phyloP scores from a whole-genome alignment of 805 yeast genomes.

The Torulaspora quercuum region DNA sequence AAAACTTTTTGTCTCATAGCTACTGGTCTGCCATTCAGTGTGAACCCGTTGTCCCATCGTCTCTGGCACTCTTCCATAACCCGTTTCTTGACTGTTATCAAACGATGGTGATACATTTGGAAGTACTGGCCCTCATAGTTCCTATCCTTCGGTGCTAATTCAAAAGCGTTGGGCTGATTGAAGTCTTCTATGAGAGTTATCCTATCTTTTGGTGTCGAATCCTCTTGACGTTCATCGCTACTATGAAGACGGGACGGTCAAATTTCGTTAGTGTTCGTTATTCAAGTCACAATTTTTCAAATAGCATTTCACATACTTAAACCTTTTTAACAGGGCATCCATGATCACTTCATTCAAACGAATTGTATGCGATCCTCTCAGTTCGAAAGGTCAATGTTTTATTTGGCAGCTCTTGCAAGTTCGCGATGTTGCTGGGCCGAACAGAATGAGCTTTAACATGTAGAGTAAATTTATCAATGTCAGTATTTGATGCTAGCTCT shows the following conservation, averaged over 20 bases:
- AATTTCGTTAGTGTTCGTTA: conserved; percentile 6
- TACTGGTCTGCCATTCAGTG: conserved; percentile 38
- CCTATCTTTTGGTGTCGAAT: conserved; percentile 17
- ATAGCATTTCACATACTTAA: conserved; percentile 14
- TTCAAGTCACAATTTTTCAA: too few species aligned
- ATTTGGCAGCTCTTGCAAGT: too few species aligned
- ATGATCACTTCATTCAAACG: conserved; percentile 7
- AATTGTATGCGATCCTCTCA: conserved; percentile 1
- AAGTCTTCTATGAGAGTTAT: conserved; percentile 17
- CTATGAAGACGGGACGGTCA: background rate
- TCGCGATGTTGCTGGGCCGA: too few species aligned
- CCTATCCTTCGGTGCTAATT: conserved; percentile 35
- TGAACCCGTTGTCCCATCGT: conserved; percentile 55
- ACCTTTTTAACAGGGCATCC: conserved; percentile 19
- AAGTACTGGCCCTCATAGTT: conserved; percentile 57
- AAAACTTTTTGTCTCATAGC: conserved; percentile 43
- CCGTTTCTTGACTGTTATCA: conserved; percentile 46
- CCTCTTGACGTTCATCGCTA: conserved; percentile 16
- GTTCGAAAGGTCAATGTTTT: too few species aligned
- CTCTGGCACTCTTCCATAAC: conserved; percentile 44
- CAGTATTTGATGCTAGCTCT: conserved; percentile 3
- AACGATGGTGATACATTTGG: conserved; percentile 51
- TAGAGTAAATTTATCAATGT: background rate
- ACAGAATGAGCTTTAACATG: too few species aligned
- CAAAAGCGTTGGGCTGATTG: conserved; percentile 22